Base-by-base conservation (phyloP, 108 stramenopile genomes). In the Cyclotella kingstonii region DNA sequence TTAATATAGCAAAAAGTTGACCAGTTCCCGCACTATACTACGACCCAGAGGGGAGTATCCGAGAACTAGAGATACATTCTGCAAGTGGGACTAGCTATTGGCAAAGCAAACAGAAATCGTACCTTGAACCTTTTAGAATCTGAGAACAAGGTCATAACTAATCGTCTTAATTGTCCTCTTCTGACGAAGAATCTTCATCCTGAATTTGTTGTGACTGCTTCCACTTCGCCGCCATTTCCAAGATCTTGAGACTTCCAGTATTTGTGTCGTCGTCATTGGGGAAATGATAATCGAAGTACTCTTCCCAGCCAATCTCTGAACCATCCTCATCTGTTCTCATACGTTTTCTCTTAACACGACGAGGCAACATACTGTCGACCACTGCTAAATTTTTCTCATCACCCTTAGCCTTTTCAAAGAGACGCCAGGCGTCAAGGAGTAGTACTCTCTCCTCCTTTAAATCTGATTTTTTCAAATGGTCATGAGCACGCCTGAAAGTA, bases 231-330 rank as follows among this genome's bases (percentile, higher is more conserved):
- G 97, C 97, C 89, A 95, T 96, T 60, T 98, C 93, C 59, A 98
- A 70, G 54, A 98, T 94, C 62, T 96, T 96, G 71, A 94, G 87
- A 70, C 90, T 95, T 0, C 76, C 62, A 25, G 90, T 73, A 19
- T 71, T 80, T 23, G 87, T 79, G 51, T 80, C 80, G 38, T 91
- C 81, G 58, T 99, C 98, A 60, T 99, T 95, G 0, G 98, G 97
- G 77, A 99, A 99, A 77, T 90, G 84, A 72, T 96, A 99, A 59
- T 98, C 98, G 62, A 94, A 97, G 78, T 95, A 97, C 61, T 97
- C 98, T 74, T 99, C 98, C 95, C 94, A 95, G 17, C 94, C 95
- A 22, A 90, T 56, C 69, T 95, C 95, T 29, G 69, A 60, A 28
- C 86, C 88, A 58, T 78, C 87, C 33, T 81, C 69, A 44, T 95